Conservation (phyloP, 2,329 filamentous ascomycete species). For the Fusarium sp. region DNA sequence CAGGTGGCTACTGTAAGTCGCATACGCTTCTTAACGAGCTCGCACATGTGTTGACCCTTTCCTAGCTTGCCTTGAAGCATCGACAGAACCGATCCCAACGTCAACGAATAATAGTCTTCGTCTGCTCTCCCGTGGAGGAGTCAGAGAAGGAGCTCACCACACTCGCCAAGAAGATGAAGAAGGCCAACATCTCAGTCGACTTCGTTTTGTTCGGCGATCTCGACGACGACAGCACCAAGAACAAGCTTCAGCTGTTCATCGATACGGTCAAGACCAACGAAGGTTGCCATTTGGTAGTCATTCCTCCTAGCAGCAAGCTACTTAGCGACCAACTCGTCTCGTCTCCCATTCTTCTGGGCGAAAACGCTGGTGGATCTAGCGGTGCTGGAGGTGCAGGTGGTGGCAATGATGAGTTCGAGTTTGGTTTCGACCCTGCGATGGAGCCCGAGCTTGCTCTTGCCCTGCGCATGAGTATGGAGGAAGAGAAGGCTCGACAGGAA, state of each 20-base stretch:
- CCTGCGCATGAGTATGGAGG: slow-evolving; percentile 96
- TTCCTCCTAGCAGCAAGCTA: slow-evolving; percentile 90
- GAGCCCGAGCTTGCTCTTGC: slow-evolving; percentile 96
- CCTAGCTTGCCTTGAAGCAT: slow-evolving; percentile 93
- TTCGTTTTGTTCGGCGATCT: slow-evolving; percentile 96
- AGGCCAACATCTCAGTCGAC: slow-evolving; percentile 93
- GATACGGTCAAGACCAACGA: slow-evolving; percentile 92
- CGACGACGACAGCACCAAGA: slow-evolving; percentile 86
- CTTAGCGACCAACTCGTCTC: slow-evolving; percentile 92
- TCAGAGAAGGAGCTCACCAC: slow-evolving; percentile 89
- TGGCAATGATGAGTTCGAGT: slow-evolving; percentile 74
- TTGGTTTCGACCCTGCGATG: slow-evolving; percentile 89
- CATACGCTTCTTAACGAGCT: neutral
- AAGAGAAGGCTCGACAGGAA: slow-evolving; percentile 94
- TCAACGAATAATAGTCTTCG: slow-evolving; percentile 96
- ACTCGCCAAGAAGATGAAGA: slow-evolving; percentile 98
- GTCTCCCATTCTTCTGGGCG: slow-evolving; percentile 89
- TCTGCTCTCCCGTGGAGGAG: slow-evolving; percentile 91
- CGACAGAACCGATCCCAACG: slow-evolving; percentile 97
- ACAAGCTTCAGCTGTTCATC: slow-evolving; percentile 95
- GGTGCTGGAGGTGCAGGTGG: slow-evolving; percentile 69
- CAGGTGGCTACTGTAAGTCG: slow-evolving; percentile 89
- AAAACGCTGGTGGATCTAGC: slow-evolving; percentile 70
- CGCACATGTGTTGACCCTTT: slow-evolving; percentile 39
- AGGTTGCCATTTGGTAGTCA: slow-evolving; percentile 89